Conservation (phyloP, 2,329 filamentous ascomycete species). For the Fusarium denticulatum region DNA sequence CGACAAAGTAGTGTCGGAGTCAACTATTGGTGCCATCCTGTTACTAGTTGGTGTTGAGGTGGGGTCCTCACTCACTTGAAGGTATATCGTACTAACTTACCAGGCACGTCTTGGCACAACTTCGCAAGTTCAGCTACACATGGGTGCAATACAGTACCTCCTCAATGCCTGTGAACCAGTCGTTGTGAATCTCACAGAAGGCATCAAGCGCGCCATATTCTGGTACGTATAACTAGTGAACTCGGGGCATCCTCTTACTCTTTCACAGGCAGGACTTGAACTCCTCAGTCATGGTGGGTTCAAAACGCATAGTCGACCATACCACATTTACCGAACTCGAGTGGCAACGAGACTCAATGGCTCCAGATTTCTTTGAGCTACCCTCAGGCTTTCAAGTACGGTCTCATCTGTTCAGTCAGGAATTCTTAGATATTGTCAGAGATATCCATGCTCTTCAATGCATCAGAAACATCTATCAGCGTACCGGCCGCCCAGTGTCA, state of each 20-base stretch:
- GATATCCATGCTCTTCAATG: conserved; percentile 53
- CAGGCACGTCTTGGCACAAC: conserved; percentile 52
- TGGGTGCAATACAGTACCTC: conserved; percentile 51
- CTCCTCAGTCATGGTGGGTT: conserved; percentile 51
- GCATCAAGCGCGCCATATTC: conserved; percentile 58
- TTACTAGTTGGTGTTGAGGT: conserved; percentile 56
- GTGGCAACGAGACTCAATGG: conserved; percentile 51
- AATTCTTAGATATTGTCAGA: conserved; percentile 50
- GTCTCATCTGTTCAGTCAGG: conserved; percentile 38
- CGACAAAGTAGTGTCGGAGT: conserved; percentile 44
- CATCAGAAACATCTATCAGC: conserved; percentile 46
- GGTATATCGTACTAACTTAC: too few relatives aligned
- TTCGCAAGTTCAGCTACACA: conserved; percentile 53
- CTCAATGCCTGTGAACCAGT: conserved; percentile 46
- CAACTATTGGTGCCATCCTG: conserved; percentile 55
- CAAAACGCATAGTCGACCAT: conserved; percentile 52
- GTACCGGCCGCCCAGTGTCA: conserved; percentile 28
- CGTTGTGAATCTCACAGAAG: conserved; percentile 46
- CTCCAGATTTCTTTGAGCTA: conserved; percentile 43
- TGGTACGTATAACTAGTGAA: background rate
- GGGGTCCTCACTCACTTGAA: too few relatives aligned
- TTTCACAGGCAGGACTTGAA: conserved; percentile 55
- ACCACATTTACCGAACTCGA: conserved; percentile 53
- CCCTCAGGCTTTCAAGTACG: conserved; percentile 48
- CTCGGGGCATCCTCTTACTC: background rate